Percentiles rank a stretch among this genome's conserved stretches.
These are phyloP conservation scores for Iris pallida DNA, from an alignment of 116 monocot species.

Conservation along the genomic window DNA sequence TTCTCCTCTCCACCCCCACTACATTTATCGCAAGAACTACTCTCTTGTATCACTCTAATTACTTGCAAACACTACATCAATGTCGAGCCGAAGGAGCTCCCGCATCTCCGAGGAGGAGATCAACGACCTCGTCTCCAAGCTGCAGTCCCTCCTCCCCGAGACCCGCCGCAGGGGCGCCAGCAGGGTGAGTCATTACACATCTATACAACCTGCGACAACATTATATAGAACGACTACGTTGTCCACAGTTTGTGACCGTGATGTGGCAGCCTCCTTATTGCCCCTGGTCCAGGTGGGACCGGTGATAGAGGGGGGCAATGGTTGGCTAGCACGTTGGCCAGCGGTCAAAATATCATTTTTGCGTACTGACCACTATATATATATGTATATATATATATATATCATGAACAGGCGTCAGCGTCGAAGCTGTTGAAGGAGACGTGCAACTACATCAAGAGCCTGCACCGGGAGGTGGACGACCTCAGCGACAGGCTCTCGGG, in stretches of 20 bases:
- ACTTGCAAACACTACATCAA: too few relatives aligned
- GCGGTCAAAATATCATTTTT: too few relatives aligned
- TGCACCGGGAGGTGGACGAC: constrained; percentile 67
- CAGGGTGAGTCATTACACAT: constrained; percentile 58
- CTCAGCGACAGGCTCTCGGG: constrained; percentile 67
- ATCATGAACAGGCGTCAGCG: constrained; percentile 53
- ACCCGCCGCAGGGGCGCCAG: constrained; percentile 50
- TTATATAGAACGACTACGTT: too few relatives aligned
- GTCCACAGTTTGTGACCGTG: too few relatives aligned
- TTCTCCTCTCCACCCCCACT: too few relatives aligned
- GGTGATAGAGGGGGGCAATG: too few relatives aligned
- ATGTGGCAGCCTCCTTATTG: too few relatives aligned
- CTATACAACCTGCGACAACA: too few relatives aligned
- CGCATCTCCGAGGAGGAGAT: constrained; percentile 72
- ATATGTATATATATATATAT: constrained; percentile 67
- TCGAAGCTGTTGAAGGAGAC: constrained; percentile 79
- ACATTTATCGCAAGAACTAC: not conserved
- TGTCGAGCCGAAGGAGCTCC: constrained; percentile 36
- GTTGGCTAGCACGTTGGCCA: too few relatives aligned
- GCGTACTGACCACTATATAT: too few relatives aligned
- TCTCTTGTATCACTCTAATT: too few relatives aligned
- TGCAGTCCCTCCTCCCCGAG: constrained; percentile 87
- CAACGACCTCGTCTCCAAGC: constrained; percentile 86
- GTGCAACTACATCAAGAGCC: constrained; percentile 77
- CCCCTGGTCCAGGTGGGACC: too few relatives aligned